Conservation (phyloP, 1,284 basidiomycete genomes). For the Apiotrichum siamense region DNA sequence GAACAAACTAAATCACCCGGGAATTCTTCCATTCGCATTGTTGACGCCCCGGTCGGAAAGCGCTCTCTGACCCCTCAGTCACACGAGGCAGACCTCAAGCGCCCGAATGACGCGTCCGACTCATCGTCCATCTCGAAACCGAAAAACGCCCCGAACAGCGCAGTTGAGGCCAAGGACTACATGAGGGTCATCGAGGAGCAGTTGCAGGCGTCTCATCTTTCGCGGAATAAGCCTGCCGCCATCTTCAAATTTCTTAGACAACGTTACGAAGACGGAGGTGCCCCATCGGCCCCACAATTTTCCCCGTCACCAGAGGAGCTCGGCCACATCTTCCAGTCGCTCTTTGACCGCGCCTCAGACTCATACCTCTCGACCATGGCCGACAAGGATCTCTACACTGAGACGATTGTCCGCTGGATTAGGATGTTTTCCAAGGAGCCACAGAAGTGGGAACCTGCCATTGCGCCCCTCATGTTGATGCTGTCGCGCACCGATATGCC, state of each 20-base stretch:
- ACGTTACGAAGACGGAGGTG: conserved; percentile 7
- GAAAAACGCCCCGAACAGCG: not conserved
- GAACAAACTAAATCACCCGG: too few species aligned
- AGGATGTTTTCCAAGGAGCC: conserved; percentile 19
- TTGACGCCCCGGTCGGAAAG: too few species aligned
- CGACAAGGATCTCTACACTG: conserved; percentile 22
- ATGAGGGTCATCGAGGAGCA: not conserved
- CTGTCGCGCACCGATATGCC: conserved; percentile 36
- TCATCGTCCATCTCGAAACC: not conserved
- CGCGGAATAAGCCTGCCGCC: conserved; percentile 15
- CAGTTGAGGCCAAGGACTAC: not conserved
- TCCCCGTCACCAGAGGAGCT: conserved; percentile 23
- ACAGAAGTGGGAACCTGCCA: conserved; percentile 22
- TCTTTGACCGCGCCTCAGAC: conserved; percentile 18
- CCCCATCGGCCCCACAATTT: conserved; percentile 10
- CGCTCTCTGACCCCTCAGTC: too few species aligned
- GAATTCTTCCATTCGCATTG: too few species aligned
- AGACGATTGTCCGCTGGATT: conserved; percentile 24
- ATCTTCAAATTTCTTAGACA: conserved; percentile 31
- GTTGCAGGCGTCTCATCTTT: not conserved
- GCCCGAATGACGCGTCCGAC: too few species aligned
- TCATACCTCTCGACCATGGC: conserved; percentile 29
- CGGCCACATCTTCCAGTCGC: conserved; percentile 18
- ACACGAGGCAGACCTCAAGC: too few species aligned
- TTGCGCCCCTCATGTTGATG: conserved; percentile 19